Evolutionary conservation across 768 basidiomycete genomes (phyloP).

Genomic region (Mycena metata): DNA sequence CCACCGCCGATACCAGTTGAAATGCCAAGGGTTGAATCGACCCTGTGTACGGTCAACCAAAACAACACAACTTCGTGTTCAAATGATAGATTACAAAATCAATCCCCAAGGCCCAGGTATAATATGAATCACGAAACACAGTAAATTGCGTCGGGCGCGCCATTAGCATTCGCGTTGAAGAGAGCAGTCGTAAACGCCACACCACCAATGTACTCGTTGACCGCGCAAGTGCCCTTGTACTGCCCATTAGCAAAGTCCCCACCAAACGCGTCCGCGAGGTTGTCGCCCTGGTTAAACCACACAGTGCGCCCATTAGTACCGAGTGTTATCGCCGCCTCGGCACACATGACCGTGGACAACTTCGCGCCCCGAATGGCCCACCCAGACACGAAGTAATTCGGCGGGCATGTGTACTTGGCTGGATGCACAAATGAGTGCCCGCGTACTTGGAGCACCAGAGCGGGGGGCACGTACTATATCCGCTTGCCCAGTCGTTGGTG

Average conservation of each 20-base stretch:
- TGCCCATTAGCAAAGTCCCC: slow-evolving; percentile 31
- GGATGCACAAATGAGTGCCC: too few relatives aligned
- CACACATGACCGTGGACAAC: slow-evolving; percentile 33
- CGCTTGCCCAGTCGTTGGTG: slow-evolving; percentile 34
- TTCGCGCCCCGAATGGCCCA: slow-evolving; percentile 35
- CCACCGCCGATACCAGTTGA: too few relatives aligned
- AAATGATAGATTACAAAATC: too few relatives aligned
- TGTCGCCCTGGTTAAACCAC: slow-evolving; percentile 37
- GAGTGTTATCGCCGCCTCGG: slow-evolving; percentile 14
- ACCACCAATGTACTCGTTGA: slow-evolving; percentile 32
- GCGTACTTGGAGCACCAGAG: too few relatives aligned
- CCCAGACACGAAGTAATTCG: slow-evolving; percentile 27
- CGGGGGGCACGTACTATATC: slow-evolving; percentile 14
- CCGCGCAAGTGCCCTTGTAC: slow-evolving; percentile 30
- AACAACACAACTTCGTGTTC: too few relatives aligned
- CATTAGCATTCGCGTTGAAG: slow-evolving; percentile 9
- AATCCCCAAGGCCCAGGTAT: not conserved
- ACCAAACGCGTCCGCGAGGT: slow-evolving; percentile 23
- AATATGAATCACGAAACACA: slow-evolving; percentile 19
- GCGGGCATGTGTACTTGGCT: slow-evolving; percentile 32
- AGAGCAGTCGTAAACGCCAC: slow-evolving; percentile 35
- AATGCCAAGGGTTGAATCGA: too few relatives aligned
- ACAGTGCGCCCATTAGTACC: slow-evolving; percentile 35
- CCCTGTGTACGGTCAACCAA: too few relatives aligned
- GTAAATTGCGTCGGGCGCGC: slow-evolving; percentile 20